Evolutionary conservation across 2,329 filamentous ascomycete genomes (phyloP).

Genomic region (Aureobasidium sp.): DNA sequence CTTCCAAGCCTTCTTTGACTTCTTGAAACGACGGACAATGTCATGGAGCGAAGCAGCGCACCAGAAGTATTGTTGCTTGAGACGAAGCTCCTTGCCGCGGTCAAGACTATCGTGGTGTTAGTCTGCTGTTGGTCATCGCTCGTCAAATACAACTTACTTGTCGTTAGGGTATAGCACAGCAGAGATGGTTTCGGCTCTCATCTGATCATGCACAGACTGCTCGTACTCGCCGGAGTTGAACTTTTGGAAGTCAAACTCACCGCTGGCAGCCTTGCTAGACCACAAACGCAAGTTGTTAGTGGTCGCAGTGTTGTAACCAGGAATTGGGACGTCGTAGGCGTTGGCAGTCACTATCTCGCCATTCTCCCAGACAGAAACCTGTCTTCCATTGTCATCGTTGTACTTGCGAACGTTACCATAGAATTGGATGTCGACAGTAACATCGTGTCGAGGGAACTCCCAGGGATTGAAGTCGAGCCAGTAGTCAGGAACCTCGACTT

Average conservation of each 20-base stretch:
- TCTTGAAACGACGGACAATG: slow-evolving; percentile 97
- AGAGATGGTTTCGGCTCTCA: slow-evolving; percentile 97
- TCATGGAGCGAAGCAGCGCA: slow-evolving; percentile 93
- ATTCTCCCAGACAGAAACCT: slow-evolving; percentile 73
- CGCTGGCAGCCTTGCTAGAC: slow-evolving; percentile 94
- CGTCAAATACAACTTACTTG: background rate
- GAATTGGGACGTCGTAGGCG: slow-evolving; percentile 81
- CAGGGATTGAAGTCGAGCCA: slow-evolving; percentile 99
- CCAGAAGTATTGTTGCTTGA: slow-evolving; percentile 99
- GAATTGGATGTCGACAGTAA: slow-evolving; percentile 95
- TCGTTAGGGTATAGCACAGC: slow-evolving; percentile 89
- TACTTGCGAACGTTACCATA: slow-evolving; percentile 76
- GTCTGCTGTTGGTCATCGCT: background rate
- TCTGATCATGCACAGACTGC: slow-evolving; percentile 94
- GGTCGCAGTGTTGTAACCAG: slow-evolving; percentile 79
- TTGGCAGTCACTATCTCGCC: slow-evolving; percentile 89
- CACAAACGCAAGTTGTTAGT: slow-evolving; percentile 96
- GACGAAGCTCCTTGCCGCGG: slow-evolving; percentile 86
- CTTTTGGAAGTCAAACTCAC: slow-evolving; percentile 98
- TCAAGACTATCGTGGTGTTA: slow-evolving; percentile 68
- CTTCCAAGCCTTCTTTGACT: slow-evolving; percentile 81
- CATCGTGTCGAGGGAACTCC: slow-evolving; percentile 95
- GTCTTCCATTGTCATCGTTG: slow-evolving; percentile 68
- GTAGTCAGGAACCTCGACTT: slow-evolving; percentile 96
- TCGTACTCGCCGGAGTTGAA: slow-evolving; percentile 99